phyloP scores from a whole-genome alignment of 2,329 filamentous ascomycete species.

The Byssochlamys sp. region DNA sequence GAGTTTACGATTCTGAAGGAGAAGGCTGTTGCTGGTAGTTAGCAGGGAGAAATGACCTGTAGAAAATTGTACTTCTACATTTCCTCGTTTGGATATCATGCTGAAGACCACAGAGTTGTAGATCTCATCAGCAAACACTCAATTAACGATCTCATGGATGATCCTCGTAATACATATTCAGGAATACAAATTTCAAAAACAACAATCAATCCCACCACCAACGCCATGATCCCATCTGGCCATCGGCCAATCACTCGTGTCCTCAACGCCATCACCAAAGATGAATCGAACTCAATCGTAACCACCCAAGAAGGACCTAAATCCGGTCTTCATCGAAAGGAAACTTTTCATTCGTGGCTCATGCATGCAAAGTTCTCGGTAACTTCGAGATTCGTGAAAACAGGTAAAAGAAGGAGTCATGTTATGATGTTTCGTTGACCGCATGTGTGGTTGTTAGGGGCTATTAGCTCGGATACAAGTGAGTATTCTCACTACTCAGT shows the following conservation, averaged over 20 bases:
- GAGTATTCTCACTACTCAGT: background rate
- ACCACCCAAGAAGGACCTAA: conserved; percentile 2
- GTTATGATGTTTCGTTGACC: background rate
- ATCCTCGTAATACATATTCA: background rate
- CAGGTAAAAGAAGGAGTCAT: background rate
- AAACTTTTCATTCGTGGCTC: background rate
- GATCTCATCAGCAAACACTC: background rate
- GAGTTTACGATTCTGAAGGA: conserved; percentile 1
- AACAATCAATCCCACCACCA: background rate
- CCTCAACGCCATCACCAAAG: background rate
- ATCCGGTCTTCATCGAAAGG: background rate
- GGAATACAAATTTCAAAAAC: background rate
- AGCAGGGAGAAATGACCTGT: too few species aligned
- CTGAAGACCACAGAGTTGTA: too few species aligned
- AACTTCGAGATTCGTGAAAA: background rate
- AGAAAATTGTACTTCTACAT: too few species aligned
- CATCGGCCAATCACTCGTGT: background rate
- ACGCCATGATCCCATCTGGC: background rate
- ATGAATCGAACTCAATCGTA: background rate
- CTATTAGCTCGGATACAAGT: background rate
- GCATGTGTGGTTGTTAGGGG: background rate
- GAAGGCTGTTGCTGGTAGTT: too few species aligned
- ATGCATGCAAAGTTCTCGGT: background rate
- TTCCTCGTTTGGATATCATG: too few species aligned
- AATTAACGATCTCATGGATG: background rate